Base-by-base conservation (phyloP, 192 early-diverging fungal species). In the Coemansia sp. region DNA sequence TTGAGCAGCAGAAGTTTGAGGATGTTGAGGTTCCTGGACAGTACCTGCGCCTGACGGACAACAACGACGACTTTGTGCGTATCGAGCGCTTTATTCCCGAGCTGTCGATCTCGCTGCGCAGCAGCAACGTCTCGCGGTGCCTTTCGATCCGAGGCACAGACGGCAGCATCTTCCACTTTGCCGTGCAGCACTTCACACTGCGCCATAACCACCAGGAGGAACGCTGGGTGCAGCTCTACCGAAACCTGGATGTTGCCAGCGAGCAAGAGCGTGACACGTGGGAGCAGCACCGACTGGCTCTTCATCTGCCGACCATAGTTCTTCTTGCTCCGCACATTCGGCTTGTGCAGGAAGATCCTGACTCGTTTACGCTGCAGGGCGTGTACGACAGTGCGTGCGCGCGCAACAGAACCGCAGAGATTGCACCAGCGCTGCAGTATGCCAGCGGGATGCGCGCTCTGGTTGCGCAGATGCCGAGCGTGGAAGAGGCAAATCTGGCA, bases 1-100 rank as follows among this genome's bases (percentile, higher is more conserved):
- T 99, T 85, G 96, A 99, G 72, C 94, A 97, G 76, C 91, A 95
- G 72, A 97, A 97, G 75, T 98, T 99, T 71, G 97, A 98, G 67
- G 96, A 98, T 61, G 92, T 99, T n/a, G 97, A 98, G 68, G 88
- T 99, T 7, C 98, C 98, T 14, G 98, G 98, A 7, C 97, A 99
- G 76, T 98, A 98, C 72, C 78, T 97, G 70, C 67, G 92, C 82
- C 87, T 98, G 49, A 86, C 72, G 0, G 81, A 95, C 67, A 91
- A 85, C 72, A 91, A 87, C 76, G 91, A 92, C 64, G 94, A 97
- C 72, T 96, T 98, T 86, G 85, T 98, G 45, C 85, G 92, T 14
- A 99, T 99, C 63, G 96, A 97, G 72, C 88, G 96, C 17, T 98
- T 98, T 83, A 76, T 92, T 75, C 93, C 97, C 1, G 91, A 93